phyloP scores from a whole-genome alignment of 345 rosid genomes.

The Dovyalis caffra region DNA sequence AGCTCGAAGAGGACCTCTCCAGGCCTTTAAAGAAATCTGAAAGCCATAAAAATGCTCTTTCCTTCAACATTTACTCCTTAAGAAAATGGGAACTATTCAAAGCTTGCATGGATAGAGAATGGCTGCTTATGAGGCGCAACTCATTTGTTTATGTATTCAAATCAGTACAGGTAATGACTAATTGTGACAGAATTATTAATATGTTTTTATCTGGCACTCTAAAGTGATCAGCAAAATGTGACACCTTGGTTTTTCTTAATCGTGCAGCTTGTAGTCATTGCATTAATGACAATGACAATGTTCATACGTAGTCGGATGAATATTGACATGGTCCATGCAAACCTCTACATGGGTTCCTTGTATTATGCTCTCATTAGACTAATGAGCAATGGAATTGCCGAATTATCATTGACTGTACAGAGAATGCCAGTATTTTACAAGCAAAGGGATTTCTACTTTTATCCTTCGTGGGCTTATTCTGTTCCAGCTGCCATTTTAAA shows the following conservation, averaged over 20 bases:
- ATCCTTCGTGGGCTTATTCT: constrained; percentile 52
- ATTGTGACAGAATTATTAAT: background rate
- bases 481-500: constrained; percentile 43
- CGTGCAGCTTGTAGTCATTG: constrained; percentile 40
- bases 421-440: constrained; percentile 49
- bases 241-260: background rate
- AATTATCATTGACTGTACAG: constrained; percentile 37
- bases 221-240: no score
- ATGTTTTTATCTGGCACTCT: no score
- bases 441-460: constrained; percentile 47
- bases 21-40: constrained; percentile 39
- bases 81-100: constrained; percentile 56
- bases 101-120: constrained; percentile 62
- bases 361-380: constrained; percentile 41
- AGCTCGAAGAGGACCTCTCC: constrained; percentile 40
- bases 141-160: constrained; percentile 42
- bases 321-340: constrained; percentile 32
- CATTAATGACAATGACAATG: constrained; percentile 37
- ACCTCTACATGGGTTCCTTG: constrained; percentile 38
- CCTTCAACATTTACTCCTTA: constrained; percentile 43
- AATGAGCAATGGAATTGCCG: constrained; percentile 34
- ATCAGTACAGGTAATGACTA: constrained; percentile 38
- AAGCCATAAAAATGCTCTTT: constrained; percentile 37
- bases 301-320: constrained; percentile 39
- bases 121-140: constrained; percentile 57